Conservation (phyloP, 805 yeast species). For the Schwanniomyces occidentalis region DNA sequence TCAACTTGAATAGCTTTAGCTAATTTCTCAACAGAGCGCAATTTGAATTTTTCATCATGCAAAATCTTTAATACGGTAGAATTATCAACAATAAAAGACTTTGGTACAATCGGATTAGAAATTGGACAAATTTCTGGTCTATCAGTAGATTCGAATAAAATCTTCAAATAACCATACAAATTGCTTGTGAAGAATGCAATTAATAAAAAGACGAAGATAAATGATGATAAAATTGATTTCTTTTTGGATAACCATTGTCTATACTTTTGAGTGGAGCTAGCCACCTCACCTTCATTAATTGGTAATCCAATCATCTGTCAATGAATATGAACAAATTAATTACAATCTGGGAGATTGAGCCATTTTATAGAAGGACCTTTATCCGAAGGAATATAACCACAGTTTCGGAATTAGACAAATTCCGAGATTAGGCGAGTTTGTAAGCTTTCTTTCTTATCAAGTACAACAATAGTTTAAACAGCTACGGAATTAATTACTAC, state of each 20-base stretch:
- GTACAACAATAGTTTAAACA: too few relatives aligned
- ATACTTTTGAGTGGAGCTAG: background rate
- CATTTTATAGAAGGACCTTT: too few relatives aligned
- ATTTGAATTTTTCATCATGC: constrained; percentile 23
- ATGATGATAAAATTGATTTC: constrained; percentile 2
- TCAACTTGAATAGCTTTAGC: constrained; percentile 63
- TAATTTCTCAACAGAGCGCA: constrained; percentile 42
- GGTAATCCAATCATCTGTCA: constrained; percentile 10
- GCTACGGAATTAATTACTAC: too few relatives aligned
- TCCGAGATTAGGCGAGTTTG: too few relatives aligned
- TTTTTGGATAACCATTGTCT: constrained; percentile 2
- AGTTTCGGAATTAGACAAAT: too few relatives aligned
- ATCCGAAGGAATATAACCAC: too few relatives aligned
- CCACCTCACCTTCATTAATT: constrained; percentile 1
- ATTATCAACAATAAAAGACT: constrained; percentile 30
- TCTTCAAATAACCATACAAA: constrained; percentile 13
- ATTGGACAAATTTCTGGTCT: constrained; percentile 24
- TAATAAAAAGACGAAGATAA: constrained; percentile 5
- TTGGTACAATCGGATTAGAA: constrained; percentile 21
- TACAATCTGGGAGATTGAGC: too few relatives aligned
- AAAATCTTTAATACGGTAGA: constrained; percentile 29
- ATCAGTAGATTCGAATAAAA: constrained; percentile 15
- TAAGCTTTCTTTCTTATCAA: too few relatives aligned
- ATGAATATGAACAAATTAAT: too few relatives aligned
- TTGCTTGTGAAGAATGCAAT: constrained; percentile 17